Percentiles rank a stretch among this genome's conserved stretches.
phyloP scores from a whole-genome alignment of 768 basidiomycete species.

The Postia placenta region DNA sequence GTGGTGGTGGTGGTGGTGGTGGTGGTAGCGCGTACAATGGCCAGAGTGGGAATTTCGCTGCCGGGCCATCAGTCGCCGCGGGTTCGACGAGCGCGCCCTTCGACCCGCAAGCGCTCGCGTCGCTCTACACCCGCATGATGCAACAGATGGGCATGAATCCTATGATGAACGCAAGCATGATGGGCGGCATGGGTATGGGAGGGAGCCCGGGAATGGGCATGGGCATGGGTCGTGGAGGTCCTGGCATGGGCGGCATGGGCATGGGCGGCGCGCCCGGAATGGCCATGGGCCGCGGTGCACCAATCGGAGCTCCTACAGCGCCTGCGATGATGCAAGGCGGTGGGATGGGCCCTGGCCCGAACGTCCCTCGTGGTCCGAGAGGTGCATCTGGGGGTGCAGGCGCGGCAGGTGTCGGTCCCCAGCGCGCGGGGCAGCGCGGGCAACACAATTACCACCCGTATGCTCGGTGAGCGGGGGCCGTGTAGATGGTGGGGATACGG shows the following conservation, averaged over 20 bases:
- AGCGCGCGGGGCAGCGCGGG: constrained; percentile 63
- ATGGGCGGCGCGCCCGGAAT: constrained; percentile 23
- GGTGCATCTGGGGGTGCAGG: constrained; percentile 49
- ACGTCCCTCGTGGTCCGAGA: constrained; percentile 53
- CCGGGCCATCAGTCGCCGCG: constrained; percentile 18
- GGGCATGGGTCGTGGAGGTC: constrained; percentile 37
- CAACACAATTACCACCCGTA: constrained; percentile 85
- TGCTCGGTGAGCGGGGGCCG: constrained; percentile 41
- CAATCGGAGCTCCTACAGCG: constrained; percentile 29
- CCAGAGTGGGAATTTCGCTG: constrained; percentile 35
- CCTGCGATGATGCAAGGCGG: constrained; percentile 11
- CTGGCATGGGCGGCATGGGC: constrained; percentile 34
- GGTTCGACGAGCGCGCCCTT: constrained; percentile 56
- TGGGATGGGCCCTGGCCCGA: constrained; percentile 15
- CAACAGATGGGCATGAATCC: constrained; percentile 64
- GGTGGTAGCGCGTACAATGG: constrained; percentile 27
- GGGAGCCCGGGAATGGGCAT: constrained; percentile 30
- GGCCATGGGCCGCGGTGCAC: constrained; percentile 27
- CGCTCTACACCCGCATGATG: constrained; percentile 95
- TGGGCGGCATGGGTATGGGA: constrained; percentile 37
- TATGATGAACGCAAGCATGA: constrained; percentile 37
- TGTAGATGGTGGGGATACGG: not conserved
- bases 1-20: constrained; percentile 18
- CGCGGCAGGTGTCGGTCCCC: constrained; percentile 60
- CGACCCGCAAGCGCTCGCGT: constrained; percentile 88